These are phyloP conservation scores for Metarhizium robertsii DNA, from an alignment of 2,329 filamentous ascomycete species.

Conservation along the genomic window DNA sequence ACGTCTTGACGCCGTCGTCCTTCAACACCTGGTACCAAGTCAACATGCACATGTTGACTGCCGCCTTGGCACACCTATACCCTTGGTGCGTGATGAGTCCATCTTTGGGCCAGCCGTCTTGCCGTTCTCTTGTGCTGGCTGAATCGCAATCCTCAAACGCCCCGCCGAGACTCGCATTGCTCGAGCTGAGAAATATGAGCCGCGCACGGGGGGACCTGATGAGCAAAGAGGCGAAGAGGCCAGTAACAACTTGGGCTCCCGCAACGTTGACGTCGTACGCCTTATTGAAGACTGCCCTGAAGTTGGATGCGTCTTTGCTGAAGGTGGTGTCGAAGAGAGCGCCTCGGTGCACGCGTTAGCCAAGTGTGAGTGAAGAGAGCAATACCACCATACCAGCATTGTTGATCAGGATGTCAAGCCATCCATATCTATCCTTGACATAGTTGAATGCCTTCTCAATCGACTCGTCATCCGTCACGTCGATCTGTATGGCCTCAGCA, in stretches of 20 bases:
- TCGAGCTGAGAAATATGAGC: conserved; percentile 35
- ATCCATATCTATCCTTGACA: conserved; percentile 31
- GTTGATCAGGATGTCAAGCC: conserved; percentile 45
- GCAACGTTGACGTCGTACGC: conserved; percentile 42
- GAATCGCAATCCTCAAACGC: conserved; percentile 17
- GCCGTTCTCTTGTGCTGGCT: conserved; percentile 13
- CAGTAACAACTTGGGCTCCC: conserved; percentile 32
- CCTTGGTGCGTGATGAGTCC: conserved; percentile 28
- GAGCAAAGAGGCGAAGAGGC: conserved; percentile 33
- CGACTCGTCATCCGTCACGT: conserved; percentile 42
- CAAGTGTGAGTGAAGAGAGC: not conserved
- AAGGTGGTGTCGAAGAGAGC: conserved; percentile 31
- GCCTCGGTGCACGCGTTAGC: conserved; percentile 17
- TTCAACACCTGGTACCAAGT: conserved; percentile 34
- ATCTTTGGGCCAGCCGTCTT: conserved; percentile 39
- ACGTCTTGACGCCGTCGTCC: conserved; percentile 42
- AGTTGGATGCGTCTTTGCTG: not conserved
- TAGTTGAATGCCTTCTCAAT: conserved; percentile 35
- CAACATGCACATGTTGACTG: conserved; percentile 23
- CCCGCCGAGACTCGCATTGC: conserved; percentile 28
- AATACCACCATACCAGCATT: conserved; percentile 36
- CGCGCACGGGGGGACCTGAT: conserved; percentile 31
- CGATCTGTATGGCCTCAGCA: conserved; percentile 38
- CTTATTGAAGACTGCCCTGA: conserved; percentile 26
- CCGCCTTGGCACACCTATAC: conserved; percentile 17